These are phyloP conservation scores for Alternaria arborescens DNA, from an alignment of 2,329 filamentous ascomycete species.

Conservation along the genomic window DNA sequence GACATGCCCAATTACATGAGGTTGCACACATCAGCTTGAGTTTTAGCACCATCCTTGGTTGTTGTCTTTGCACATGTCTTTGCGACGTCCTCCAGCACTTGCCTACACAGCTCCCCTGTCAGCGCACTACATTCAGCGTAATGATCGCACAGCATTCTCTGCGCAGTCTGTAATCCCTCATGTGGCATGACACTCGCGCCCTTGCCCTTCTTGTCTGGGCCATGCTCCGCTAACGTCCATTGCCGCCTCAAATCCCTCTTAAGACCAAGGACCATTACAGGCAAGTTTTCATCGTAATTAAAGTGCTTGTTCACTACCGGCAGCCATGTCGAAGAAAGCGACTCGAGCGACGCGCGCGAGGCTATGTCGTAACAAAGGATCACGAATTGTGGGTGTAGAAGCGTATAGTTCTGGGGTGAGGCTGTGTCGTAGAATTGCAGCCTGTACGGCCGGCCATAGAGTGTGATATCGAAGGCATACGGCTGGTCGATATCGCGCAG, in stretches of 20 bases:
- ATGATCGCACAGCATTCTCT: constrained; percentile 67
- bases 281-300: constrained; percentile 61
- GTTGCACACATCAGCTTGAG: constrained; percentile 40
- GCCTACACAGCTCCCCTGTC: constrained; percentile 66
- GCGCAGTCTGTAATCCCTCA: constrained; percentile 60
- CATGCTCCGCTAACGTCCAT: constrained; percentile 48
- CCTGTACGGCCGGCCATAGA: constrained; percentile 64
- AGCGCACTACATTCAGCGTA: constrained; percentile 70
- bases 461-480: constrained; percentile 65
- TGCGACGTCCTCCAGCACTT: constrained; percentile 69
- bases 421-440: constrained; percentile 66
- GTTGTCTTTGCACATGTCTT: constrained; percentile 66
- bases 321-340: constrained; percentile 57
- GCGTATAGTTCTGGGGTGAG: constrained; percentile 65
- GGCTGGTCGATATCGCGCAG: constrained; percentile 66
- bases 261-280: constrained; percentile 67
- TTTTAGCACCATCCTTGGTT: constrained; percentile 62
- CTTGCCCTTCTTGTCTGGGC: constrained; percentile 46
- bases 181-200: constrained; percentile 60
- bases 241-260: constrained; percentile 65
- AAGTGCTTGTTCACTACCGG: constrained; percentile 60
- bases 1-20: constrained; percentile 12
- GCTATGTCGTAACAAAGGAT: constrained; percentile 68
- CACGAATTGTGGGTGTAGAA: constrained; percentile 62
- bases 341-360: constrained; percentile 59